phyloP scores from a whole-genome alignment of 2,329 filamentous ascomycete genomes.

The Mycosphaerella sp. region DNA sequence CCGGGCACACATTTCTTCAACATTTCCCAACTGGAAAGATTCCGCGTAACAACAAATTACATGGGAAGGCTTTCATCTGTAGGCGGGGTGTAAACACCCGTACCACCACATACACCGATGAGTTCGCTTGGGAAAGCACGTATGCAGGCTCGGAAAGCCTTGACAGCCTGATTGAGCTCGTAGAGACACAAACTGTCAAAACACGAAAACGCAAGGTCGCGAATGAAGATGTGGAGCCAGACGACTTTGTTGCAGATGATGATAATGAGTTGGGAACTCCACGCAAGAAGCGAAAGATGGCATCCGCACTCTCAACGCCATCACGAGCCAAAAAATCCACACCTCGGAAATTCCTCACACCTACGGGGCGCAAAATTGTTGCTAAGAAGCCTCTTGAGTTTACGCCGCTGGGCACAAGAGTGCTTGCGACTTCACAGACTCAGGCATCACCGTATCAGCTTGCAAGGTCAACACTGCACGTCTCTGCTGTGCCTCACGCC shows the following conservation, averaged over 20 bases:
- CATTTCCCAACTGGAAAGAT: conserved; percentile 69
- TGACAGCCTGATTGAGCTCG: conserved; percentile 56
- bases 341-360: conserved; percentile 53
- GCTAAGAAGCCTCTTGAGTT: conserved; percentile 90
- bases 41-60: conserved; percentile 64
- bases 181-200: conserved; percentile 66
- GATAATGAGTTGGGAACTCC: conserved; percentile 39
- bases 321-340: conserved; percentile 42
- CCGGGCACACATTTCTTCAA: conserved; percentile 58
- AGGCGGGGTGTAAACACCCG: conserved; percentile 82
- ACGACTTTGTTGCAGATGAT: conserved; percentile 42
- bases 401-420: conserved; percentile 84
- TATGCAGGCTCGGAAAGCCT: conserved; percentile 65
- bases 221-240: conserved; percentile 33
- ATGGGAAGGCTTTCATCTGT: conserved; percentile 83
- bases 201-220: conserved; percentile 50
- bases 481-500: conserved; percentile 82
- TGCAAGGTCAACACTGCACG: conserved; percentile 81
- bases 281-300: conserved; percentile 45
- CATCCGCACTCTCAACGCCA: conserved; percentile 39
- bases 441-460: conserved; percentile 85
- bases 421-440: conserved; percentile 67
- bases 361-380: conserved; percentile 61
- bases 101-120: conserved; percentile 83
- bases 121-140: conserved; percentile 86